phyloP scores from a whole-genome alignment of 352 stramenopile species.

The Phytophthora ramorum region DNA sequence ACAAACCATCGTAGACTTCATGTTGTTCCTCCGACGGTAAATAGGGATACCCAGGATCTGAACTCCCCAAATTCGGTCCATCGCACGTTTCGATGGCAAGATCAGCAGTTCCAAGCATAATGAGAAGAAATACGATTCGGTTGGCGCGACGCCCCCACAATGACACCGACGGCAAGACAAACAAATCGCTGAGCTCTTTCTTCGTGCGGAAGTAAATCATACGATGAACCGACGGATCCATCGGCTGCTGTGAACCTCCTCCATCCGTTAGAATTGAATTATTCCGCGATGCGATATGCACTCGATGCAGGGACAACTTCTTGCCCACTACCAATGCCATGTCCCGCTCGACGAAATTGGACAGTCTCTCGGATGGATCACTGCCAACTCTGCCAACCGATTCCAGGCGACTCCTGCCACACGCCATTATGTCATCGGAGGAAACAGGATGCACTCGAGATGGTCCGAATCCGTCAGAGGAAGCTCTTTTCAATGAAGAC shows the following conservation, averaged over 20 bases:
- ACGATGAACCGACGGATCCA: slow-evolving; percentile 37
- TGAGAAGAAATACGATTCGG: slow-evolving; percentile 55
- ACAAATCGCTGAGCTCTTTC: slow-evolving; percentile 47
- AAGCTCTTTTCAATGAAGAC: slow-evolving; percentile 13
- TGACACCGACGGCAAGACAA: slow-evolving; percentile 46
- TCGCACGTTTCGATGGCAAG: slow-evolving; percentile 75
- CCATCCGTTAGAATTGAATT: slow-evolving; percentile 8
- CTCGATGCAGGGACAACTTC: slow-evolving; percentile 28
- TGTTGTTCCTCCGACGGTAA: slow-evolving; percentile 49
- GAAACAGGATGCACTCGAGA: slow-evolving; percentile 28
- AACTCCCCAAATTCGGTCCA: slow-evolving; percentile 54
- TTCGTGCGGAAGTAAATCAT: slow-evolving; percentile 57
- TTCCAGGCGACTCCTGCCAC: neutral
- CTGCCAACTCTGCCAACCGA: neutral
- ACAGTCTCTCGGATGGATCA: slow-evolving; percentile 16
- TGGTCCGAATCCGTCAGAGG: neutral
- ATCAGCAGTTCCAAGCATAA: slow-evolving; percentile 53
- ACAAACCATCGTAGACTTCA: slow-evolving; percentile 41
- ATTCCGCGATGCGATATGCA: slow-evolving; percentile 17
- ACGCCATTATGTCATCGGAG: slow-evolving; percentile 4
- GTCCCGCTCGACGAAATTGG: neutral
- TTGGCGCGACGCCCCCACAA: slow-evolving; percentile 46
- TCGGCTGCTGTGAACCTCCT: slow-evolving; percentile 5
- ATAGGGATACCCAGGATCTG: slow-evolving; percentile 66
- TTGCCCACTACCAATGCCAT: slow-evolving; percentile 15